These are phyloP conservation scores for Tolypocladium inflatum DNA, from an alignment of 2,329 filamentous ascomycete genomes.

Conservation along the genomic window DNA sequence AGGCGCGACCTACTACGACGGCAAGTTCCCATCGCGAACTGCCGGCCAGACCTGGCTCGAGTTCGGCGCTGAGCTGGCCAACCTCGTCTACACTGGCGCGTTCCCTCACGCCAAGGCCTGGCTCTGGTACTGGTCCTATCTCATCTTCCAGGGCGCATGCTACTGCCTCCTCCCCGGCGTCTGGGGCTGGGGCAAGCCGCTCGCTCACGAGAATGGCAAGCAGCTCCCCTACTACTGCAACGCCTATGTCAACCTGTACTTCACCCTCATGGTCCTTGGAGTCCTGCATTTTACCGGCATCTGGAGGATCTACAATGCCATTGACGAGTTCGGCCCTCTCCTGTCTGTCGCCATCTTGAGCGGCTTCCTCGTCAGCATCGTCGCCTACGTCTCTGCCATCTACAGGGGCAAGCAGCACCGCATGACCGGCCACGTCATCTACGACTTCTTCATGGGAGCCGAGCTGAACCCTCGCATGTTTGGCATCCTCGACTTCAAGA, in stretches of 20 bases:
- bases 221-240: slow-evolving; percentile 94
- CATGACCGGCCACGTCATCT: slow-evolving; percentile 81
- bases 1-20: slow-evolving; percentile 85
- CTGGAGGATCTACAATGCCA: slow-evolving; percentile 83
- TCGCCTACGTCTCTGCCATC: slow-evolving; percentile 81
- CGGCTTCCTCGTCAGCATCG: slow-evolving; percentile 71
- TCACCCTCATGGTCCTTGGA: slow-evolving; percentile 64
- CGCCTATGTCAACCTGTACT: slow-evolving; percentile 77
- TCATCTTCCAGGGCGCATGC: slow-evolving; percentile 71
- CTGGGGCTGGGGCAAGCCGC: slow-evolving; percentile 77
- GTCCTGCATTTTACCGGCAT: slow-evolving; percentile 70
- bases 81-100: slow-evolving; percentile 72
- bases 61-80: slow-evolving; percentile 61
- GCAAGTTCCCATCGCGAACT: slow-evolving; percentile 61
- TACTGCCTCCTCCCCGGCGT: slow-evolving; percentile 86
- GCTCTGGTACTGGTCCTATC: slow-evolving; percentile 91
- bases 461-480: slow-evolving; percentile 81
- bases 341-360: slow-evolving; percentile 90
- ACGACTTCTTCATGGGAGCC: slow-evolving; percentile 87
- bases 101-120: slow-evolving; percentile 78
- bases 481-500: slow-evolving; percentile 79
- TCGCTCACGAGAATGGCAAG: slow-evolving; percentile 72
- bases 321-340: slow-evolving; percentile 91
- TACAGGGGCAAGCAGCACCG: slow-evolving; percentile 75
- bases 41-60: slow-evolving; percentile 58